Percentiles rank a stretch among this genome's conserved stretches.
Evolutionary conservation across 305 asterid species (phyloP).

Genomic region (Plantago coronopus): DNA sequence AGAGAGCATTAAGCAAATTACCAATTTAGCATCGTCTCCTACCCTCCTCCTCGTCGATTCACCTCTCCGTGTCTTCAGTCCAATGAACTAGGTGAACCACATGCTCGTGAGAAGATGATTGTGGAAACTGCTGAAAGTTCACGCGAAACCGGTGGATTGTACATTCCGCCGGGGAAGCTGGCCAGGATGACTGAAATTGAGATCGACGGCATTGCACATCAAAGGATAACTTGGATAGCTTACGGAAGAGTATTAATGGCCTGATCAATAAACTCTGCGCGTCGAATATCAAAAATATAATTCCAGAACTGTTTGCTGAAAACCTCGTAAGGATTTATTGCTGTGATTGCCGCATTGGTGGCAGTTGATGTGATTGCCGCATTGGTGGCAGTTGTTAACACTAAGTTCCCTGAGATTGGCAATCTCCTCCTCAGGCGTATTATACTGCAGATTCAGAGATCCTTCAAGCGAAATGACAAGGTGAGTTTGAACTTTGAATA

Average conservation of each 20-base stretch:
- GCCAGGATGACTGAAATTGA: too few species aligned
- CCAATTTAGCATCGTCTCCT: too few species aligned
- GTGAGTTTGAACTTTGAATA: conserved; percentile 21
- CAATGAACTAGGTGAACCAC: too few species aligned
- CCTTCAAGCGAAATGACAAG: conserved; percentile 83
- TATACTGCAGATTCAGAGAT: conserved; percentile 63
- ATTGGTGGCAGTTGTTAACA: conserved; percentile 74
- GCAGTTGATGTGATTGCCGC: conserved; percentile 84
- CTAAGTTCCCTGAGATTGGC: conserved; percentile 85
- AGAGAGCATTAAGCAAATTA: too few species aligned
- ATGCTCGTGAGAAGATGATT: too few species aligned
- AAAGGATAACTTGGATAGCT: conserved; percentile 83
- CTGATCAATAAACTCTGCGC: conserved; percentile 81
- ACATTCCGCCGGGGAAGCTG: too few species aligned
- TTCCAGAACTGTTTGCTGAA: conserved; percentile 76
- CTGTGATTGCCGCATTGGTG: conserved; percentile 70
- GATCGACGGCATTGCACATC: conserved; percentile 33
- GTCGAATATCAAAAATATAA: conserved; percentile 63
- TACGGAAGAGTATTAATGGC: conserved; percentile 86
- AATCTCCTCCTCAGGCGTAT: conserved; percentile 69
- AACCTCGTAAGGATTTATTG: conserved; percentile 87
- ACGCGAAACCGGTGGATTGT: too few species aligned
- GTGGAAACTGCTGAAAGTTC: too few species aligned
- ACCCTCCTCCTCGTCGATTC: too few species aligned
- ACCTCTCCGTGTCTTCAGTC: too few species aligned